A percentile compares a stretch with the other conserved stretches of the same genome.
These are phyloP conservation scores for Alternaria arborescens DNA, from an alignment of 2,329 filamentous ascomycete species.

Conservation along the genomic window DNA sequence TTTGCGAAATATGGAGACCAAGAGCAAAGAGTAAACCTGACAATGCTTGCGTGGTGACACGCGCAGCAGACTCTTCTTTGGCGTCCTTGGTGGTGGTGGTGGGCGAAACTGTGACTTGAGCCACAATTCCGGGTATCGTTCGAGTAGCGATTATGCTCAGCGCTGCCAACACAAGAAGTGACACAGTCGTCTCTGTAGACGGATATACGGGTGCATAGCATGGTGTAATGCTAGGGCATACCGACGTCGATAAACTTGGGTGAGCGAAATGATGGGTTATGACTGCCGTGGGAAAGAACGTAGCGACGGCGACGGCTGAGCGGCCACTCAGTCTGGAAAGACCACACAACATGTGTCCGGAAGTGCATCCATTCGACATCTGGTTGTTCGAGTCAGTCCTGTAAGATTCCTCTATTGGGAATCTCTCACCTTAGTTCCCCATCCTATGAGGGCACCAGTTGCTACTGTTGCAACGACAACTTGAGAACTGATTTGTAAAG, in stretches of 20 bases:
- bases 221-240: conserved; percentile 51
- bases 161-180: conserved; percentile 48
- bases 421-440: conserved; percentile 60
- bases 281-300: conserved; percentile 46
- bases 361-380: conserved; percentile 60
- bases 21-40: conserved; percentile 61
- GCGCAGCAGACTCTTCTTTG: conserved; percentile 36
- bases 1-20: conserved; percentile 61
- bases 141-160: conserved; percentile 37
- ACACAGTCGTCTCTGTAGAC: conserved; percentile 34
- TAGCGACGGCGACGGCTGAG: conserved; percentile 56
- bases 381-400: conserved; percentile 23
- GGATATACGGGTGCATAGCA: conserved; percentile 60
- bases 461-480: conserved; percentile 52
- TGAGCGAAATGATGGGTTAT: conserved; percentile 52
- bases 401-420: neutral
- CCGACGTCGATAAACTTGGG: conserved; percentile 50
- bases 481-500: conserved; percentile 44
- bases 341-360: conserved; percentile 65
- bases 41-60: conserved; percentile 53
- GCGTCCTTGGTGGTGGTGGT: neutral
- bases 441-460: conserved; percentile 58
- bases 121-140: conserved; percentile 34
- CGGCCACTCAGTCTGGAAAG: conserved; percentile 60
- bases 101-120: conserved; percentile 9